Evolutionary conservation across 192 early-diverging fungal species (phyloP).

Genomic region (Coemansia furcata): DNA sequence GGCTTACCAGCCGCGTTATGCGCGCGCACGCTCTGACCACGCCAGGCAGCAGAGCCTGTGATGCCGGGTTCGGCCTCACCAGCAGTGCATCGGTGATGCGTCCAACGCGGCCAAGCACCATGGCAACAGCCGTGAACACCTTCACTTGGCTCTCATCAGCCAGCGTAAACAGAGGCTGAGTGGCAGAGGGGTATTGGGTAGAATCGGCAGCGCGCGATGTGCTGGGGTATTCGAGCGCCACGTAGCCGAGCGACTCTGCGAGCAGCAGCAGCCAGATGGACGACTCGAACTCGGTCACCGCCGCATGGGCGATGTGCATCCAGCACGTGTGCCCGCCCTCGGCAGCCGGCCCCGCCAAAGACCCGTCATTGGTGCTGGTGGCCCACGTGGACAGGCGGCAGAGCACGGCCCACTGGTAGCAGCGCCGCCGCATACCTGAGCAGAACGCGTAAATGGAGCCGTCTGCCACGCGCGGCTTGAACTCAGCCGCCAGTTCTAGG

Average conservation of each 20-base stretch:
- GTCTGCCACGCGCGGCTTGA: background rate
- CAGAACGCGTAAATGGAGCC: constrained; percentile 15
- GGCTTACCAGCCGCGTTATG: constrained; percentile 2
- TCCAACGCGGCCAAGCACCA: constrained; percentile 13
- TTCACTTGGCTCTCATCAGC: constrained; percentile 10
- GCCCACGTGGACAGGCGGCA: constrained; percentile 33
- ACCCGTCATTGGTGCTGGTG: background rate
- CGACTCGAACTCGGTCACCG: background rate
- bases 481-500: constrained; percentile 1
- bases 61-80: background rate
- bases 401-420: constrained; percentile 46
- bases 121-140: constrained; percentile 22
- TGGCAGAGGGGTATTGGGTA: background rate
- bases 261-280: constrained; percentile 35
- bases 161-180: constrained; percentile 14
- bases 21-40: constrained; percentile 9
- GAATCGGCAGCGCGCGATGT: background rate
- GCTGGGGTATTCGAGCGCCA: constrained; percentile 7
- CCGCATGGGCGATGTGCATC: constrained; percentile 13
- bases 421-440: constrained; percentile 21
- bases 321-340: constrained; percentile 30
- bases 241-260: constrained; percentile 25
- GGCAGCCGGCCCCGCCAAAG: constrained; percentile 11
- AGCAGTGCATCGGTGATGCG: background rate
- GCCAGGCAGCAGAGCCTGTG: background rate